Conservation (phyloP, 2,329 filamentous ascomycete species). For the Colletotrichum lindemuthianum region DNA sequence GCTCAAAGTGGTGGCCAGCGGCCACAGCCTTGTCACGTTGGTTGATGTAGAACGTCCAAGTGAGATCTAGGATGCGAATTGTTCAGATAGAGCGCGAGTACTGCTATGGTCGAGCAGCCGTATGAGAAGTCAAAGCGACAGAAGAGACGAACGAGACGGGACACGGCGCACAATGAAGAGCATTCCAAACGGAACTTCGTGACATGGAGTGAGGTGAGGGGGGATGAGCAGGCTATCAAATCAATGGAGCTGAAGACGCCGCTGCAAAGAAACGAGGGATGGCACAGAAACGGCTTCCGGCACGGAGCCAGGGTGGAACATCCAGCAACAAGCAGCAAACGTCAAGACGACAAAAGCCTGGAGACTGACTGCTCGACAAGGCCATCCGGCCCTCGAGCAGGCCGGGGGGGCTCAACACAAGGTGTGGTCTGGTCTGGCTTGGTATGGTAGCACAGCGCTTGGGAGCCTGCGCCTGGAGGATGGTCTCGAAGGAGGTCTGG, state of each 20-base stretch:
- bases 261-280: slow-evolving; percentile 14
- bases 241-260: slow-evolving; percentile 30
- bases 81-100: neutral
- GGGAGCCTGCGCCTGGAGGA: slow-evolving; percentile 19
- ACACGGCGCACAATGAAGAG: slow-evolving; percentile 13
- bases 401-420: neutral
- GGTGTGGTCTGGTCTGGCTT: neutral
- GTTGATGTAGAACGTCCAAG: slow-evolving; percentile 22
- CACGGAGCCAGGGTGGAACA: slow-evolving; percentile 24
- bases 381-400: slow-evolving; percentile 5
- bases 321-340: neutral
- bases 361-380: slow-evolving; percentile 5
- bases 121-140: slow-evolving; percentile 2
- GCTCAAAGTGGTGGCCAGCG: slow-evolving; percentile 10
- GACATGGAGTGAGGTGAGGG: slow-evolving; percentile 32
- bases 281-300: slow-evolving; percentile 13
- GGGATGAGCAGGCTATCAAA: slow-evolving; percentile 33
- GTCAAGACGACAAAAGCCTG: neutral
- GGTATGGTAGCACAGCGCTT: slow-evolving; percentile 21
- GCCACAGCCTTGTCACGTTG: slow-evolving; percentile 31
- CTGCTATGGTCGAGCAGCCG: neutral
- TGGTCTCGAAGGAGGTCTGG: slow-evolving; percentile 29
- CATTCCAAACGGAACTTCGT: neutral
- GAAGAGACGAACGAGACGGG: neutral
- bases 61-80: neutral